Evolutionary conservation across 2,329 filamentous ascomycete genomes (phyloP), one percentile per base, ranked within the genome.

Genomic region (Fusarium duplospermum): DNA sequence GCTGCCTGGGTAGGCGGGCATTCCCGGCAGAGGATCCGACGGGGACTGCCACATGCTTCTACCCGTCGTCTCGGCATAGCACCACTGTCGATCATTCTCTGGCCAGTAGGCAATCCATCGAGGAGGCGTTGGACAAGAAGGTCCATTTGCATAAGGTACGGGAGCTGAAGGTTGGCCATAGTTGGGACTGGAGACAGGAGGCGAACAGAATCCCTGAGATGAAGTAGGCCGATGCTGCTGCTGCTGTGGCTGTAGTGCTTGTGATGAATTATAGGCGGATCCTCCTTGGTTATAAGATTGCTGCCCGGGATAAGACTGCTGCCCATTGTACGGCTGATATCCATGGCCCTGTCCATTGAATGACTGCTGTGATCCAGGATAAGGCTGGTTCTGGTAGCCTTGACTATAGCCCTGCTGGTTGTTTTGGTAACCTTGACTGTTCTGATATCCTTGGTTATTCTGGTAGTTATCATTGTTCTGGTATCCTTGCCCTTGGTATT

Each of bases 71-170:
- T 75, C 70, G 9, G 45, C 67, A 14, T 68, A 75, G 20, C 56
- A 73, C 72, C 73, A 75, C 11, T 72, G 69, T 1, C 47, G 27
- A 18, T 69, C 69, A 10, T 66, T 20, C 6, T 69, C 71, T 18
- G 72, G 83, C 70, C 18, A 78, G 74, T 47, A 68, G 38, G 59
- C 64, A 56, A 69, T 76, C 75, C 61, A 81, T 0, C 22, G 58
- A 8, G 71, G 69, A 13, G 71, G 71, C 14, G 52, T 33, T 2
- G 69, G 72, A 4, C 71, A 62, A 1, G 47, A 54, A 3, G 54
- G 27, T 3, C 27, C 24, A n/a, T 6, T 29, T 0, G 24, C 6
- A 7, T 59, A 62, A 20, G 62, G 10, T 6, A 20, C 4, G 4
- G 35, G 57, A 10, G 42, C 11, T 1, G 10, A 4, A 13, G 45